Base-by-base conservation (phyloP, 345 rosid genomes). In the Hibiscus mutabilis region DNA sequence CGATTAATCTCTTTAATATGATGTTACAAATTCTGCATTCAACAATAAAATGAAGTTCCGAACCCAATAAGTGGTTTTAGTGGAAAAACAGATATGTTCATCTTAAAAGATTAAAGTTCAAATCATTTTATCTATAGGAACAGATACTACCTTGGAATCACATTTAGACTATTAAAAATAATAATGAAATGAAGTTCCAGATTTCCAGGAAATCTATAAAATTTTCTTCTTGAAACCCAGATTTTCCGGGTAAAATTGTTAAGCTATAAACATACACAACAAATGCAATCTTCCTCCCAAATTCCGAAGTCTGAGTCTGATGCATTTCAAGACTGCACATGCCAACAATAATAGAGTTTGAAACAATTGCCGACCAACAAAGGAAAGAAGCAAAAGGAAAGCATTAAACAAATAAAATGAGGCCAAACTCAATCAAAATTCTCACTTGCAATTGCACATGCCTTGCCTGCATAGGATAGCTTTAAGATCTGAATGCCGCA, bases 371-470 rank as follows among this genome's bases (percentile, higher is more conserved):
- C 66, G 73, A 58, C 66, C 56, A 40, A 8, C 31, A 13, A 37
- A 47, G 62, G 29, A 35, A 2, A 27, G 47, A 69, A 55, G 31
- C 27, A 62, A 57, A 25, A 24, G 0, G 6, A 70, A 37, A 22
- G n/a, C 10, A 70, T 18, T 18, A 57, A 57, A 37, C 15, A 42
- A 71, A 71, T 16, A 2, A n/a, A 58, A 42, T 44, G 56, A 59
- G 42, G 22, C 57, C 27, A 3, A 42, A 42, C 3, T 60, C 66
- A 58, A 70, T 70, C 73, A 24, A 57, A 57, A 9, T 60, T 49
- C 56, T 71, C 66, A 53, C 61, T 55, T 68, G 72, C 61, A 12
- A 18, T 11, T 53, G 60, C 72, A 71, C 74, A 59, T 71, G 74
- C 57, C n/a, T 59, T 44, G 66, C 66, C 46, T 57, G 16, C 31